A percentile compares a stretch with the other conserved stretches of the same genome.
These are phyloP conservation scores for Sarcocystis neurona DNA, from an alignment of 169 alveolate species.

Conservation along the genomic window DNA sequence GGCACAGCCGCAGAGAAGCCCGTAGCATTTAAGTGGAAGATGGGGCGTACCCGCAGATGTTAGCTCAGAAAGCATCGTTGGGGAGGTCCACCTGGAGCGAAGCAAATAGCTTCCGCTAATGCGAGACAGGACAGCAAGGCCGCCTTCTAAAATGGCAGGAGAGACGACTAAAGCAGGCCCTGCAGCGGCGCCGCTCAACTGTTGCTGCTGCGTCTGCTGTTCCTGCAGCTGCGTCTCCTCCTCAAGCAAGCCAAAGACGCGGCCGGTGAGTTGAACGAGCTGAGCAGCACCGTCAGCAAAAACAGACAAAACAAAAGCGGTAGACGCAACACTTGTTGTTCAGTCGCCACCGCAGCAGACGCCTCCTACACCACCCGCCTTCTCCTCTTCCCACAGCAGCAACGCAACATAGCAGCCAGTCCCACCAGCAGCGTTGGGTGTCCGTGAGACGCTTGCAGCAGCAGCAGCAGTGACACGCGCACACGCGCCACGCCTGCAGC, in stretches of 20 bases:
- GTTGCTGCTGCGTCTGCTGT: background rate
- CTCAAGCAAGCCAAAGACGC: background rate
- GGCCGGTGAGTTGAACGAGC: background rate
- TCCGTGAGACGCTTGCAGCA: too few species aligned
- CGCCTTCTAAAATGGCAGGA: background rate
- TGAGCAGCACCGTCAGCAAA: background rate
- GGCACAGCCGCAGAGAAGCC: too few species aligned
- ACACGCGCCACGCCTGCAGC: too few species aligned
- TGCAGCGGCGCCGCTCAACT: background rate
- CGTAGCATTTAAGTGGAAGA: too few species aligned
- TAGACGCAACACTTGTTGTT: too few species aligned
- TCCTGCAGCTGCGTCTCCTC: constrained; percentile 3
- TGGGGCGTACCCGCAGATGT: background rate
- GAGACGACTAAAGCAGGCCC: background rate
- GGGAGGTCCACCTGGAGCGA: background rate
- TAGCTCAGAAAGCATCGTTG: background rate
- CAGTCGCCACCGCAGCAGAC: too few species aligned
- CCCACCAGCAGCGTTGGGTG: too few species aligned
- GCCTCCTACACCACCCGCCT: too few species aligned
- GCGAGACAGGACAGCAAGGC: background rate
- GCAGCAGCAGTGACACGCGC: too few species aligned
- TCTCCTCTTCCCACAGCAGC: too few species aligned
- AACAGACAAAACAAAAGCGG: too few species aligned
- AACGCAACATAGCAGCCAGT: too few species aligned
- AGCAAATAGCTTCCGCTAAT: background rate